Percentiles rank a stretch among this genome's conserved stretches.
phyloP scores from a whole-genome alignment of 2,329 filamentous ascomycete genomes.

The Chrysoporthe austroafricana region DNA sequence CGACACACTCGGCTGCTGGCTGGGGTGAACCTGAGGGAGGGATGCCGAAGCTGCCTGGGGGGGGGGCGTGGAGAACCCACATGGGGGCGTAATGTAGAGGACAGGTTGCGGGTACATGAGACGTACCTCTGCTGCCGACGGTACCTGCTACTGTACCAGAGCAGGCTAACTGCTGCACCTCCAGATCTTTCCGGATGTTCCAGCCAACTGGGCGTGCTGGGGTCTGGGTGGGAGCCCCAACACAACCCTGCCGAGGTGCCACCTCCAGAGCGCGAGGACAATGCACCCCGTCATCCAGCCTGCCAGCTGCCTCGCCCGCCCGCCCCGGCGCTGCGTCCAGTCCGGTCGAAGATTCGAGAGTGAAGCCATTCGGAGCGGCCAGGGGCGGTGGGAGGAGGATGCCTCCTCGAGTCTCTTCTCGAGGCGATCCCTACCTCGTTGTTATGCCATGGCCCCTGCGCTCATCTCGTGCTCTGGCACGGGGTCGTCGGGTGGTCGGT shows the following conservation, averaged over 20 bases:
- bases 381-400: too few species aligned
- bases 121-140: not conserved
- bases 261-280: not conserved
- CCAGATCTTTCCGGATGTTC: slow-evolving; percentile 26
- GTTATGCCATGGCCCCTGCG: too few species aligned
- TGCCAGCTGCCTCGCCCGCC: not conserved
- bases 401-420: too few species aligned
- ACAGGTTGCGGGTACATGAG: slow-evolving; percentile 22
- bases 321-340: not conserved
- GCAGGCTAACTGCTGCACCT: not conserved
- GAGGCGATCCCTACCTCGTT: too few species aligned
- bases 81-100: slow-evolving; percentile 7
- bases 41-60: slow-evolving; percentile 28
- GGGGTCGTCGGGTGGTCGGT: not conserved
- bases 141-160: not conserved
- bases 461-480: not conserved
- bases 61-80: slow-evolving; percentile 4
- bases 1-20: slow-evolving; percentile 5
- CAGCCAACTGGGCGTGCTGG: slow-evolving; percentile 16
- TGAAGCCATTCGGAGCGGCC: too few species aligned
- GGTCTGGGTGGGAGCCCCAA: not conserved
- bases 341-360: too few species aligned
- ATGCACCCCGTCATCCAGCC: not conserved
- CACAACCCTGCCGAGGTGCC: slow-evolving; percentile 3
- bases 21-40: slow-evolving; percentile 22